phyloP scores from a whole-genome alignment of 2,329 filamentous ascomycete species.

The Penicillium olsonii region DNA sequence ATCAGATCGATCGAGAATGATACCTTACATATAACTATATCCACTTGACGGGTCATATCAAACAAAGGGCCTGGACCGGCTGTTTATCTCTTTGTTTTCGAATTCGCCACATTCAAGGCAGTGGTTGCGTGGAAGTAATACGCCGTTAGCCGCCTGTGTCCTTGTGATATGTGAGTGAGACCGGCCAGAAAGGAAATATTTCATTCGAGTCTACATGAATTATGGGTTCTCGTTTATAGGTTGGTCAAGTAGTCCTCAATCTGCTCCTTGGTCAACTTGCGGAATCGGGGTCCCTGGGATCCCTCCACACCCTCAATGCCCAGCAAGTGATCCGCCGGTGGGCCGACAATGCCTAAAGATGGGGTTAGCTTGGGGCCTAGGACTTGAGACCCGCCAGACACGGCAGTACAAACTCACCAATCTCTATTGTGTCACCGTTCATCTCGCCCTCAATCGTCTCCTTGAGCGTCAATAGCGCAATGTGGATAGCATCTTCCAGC shows the following conservation, averaged over 20 bases:
- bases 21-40: neutral
- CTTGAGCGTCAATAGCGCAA: constrained; percentile 94
- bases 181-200: constrained; percentile 9
- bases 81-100: neutral
- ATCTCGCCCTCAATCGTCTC: constrained; percentile 99
- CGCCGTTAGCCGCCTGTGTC: constrained; percentile 7
- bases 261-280: constrained; percentile 87
- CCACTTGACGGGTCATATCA: neutral
- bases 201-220: constrained; percentile 21
- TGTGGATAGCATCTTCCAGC: constrained; percentile 97
- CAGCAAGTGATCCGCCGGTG: constrained; percentile 88
- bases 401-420: constrained; percentile 63
- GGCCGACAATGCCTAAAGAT: constrained; percentile 80
- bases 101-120: neutral
- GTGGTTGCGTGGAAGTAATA: neutral
- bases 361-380: constrained; percentile 5
- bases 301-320: constrained; percentile 65
- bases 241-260: constrained; percentile 99
- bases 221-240: constrained; percentile 62
- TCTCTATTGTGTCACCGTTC: constrained; percentile 98
- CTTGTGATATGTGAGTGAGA: constrained; percentile 11
- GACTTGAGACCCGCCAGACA: neutral
- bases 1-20: neutral
- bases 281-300: constrained; percentile 46
- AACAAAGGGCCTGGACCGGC: neutral